These are phyloP conservation scores for Backusella tarrabulga DNA, from an alignment of 192 early-diverging fungal genomes.

Conservation along the genomic window DNA sequence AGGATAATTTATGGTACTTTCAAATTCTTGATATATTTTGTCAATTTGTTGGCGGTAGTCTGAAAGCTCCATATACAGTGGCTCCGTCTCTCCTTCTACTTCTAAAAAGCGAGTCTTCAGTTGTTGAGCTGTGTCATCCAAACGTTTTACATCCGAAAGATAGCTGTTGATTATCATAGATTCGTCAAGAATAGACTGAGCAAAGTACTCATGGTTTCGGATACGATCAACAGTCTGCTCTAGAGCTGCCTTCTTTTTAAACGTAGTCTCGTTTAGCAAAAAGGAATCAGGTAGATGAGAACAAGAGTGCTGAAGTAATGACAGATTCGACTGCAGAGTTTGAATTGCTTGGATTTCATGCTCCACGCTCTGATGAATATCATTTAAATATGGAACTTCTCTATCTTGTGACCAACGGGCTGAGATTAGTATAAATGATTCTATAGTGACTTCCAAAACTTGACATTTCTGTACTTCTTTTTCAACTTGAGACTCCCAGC, in stretches of 20 bases:
- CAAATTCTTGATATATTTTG: neutral
- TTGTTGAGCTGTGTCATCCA: neutral
- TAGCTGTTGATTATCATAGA: neutral
- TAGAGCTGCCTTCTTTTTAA: neutral
- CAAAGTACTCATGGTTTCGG: neutral
- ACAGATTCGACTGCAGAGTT: neutral
- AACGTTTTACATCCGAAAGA: neutral
- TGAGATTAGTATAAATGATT: neutral
- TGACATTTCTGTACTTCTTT: neutral
- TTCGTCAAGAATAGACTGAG: neutral
- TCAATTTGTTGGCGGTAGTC: neutral
- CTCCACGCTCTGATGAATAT: neutral
- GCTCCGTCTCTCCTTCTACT: neutral
- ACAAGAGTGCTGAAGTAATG: neutral
- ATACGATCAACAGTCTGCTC: neutral
- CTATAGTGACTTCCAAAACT: neutral
- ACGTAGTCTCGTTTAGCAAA: neutral
- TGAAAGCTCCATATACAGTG: neutral
- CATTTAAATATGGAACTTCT: neutral
- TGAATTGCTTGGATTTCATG: neutral
- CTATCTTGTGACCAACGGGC: neutral
- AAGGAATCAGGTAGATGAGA: neutral
- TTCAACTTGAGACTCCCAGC: neutral
- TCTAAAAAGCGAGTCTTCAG: neutral
- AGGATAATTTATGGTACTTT: constrained; percentile 3